phyloP scores from a whole-genome alignment of 495 filamentous ascomycete genomes.

The Aspergillus conjunctus region DNA sequence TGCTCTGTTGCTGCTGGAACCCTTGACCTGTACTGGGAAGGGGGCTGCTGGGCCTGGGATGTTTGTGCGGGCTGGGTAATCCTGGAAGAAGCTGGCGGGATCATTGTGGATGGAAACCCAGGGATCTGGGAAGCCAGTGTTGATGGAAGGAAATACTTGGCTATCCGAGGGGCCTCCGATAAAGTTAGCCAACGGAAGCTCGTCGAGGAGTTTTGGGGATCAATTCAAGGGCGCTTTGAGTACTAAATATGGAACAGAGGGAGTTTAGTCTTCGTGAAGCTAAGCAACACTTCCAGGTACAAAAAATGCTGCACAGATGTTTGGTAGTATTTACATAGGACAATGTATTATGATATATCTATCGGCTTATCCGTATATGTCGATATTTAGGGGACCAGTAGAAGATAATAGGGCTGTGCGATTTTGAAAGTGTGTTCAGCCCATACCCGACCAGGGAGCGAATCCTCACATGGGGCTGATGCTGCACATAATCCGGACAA shows the following conservation, averaged over 20 bases:
- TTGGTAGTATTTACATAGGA: not conserved
- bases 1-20: conserved; percentile 78
- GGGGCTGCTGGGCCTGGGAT: conserved; percentile 94
- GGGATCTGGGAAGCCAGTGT: conserved; percentile 73
- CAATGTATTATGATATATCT: no score
- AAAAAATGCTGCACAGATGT: not conserved
- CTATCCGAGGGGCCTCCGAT: conserved; percentile 61
- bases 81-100: conserved; percentile 79
- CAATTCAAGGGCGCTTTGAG: conserved; percentile 38
- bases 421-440: no score
- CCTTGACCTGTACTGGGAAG: conserved; percentile 89
- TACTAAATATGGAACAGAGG: conserved; percentile 27
- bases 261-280: not conserved
- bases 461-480: no score
- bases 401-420: no score
- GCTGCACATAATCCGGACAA: no score
- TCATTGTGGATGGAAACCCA: conserved; percentile 75
- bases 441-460: no score
- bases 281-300: no score
- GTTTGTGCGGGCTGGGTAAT: conserved; percentile 92
- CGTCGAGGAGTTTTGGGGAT: conserved; percentile 79
- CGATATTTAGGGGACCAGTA: no score
- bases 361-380: no score
- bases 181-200: conserved; percentile 70
- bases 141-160: conserved; percentile 79